A percentile compares a stretch with the other conserved stretches of the same genome.
Evolutionary conservation across 192 early-diverging fungal species (phyloP).

Genomic region (Mortierella antarctica): DNA sequence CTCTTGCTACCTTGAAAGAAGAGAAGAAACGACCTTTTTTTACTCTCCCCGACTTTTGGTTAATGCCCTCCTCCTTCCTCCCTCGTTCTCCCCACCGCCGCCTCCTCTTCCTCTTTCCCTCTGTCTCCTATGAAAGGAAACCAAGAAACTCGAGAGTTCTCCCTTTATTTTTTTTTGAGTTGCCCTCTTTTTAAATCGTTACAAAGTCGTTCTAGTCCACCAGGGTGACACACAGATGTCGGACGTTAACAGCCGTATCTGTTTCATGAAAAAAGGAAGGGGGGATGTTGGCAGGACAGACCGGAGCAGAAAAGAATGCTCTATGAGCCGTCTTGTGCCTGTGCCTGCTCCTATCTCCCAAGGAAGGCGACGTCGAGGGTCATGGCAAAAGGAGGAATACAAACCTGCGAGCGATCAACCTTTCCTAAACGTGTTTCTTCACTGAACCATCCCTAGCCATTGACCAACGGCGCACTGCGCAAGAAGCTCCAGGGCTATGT

Average conservation of each 20-base stretch:
- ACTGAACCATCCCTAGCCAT: neutral
- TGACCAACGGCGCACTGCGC: constrained; percentile 46
- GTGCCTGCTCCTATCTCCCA: too few species aligned
- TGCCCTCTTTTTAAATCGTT: neutral
- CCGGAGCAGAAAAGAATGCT: too few species aligned
- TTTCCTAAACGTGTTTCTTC: too few species aligned
- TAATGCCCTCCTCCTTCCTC: neutral
- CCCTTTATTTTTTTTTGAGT: neutral
- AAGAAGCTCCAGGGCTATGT: constrained; percentile 66
- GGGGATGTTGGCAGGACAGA: too few species aligned
- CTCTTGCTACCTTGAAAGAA: constrained; percentile 1
- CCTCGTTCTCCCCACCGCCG: neutral
- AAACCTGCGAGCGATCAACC: too few species aligned
- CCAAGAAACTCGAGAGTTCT: neutral
- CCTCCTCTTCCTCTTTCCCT: neutral
- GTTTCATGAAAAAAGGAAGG: neutral
- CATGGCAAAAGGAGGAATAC: too few species aligned
- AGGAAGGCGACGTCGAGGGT: too few species aligned
- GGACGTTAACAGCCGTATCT: neutral
- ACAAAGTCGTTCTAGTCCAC: too few species aligned
- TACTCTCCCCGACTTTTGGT: too few species aligned
- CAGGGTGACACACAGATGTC: neutral
- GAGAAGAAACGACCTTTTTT: neutral
- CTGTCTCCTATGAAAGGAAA: neutral
- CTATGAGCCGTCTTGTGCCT: too few species aligned